Base-by-base conservation (phyloP, 768 basidiomycete species). In the Suillus tomentosus region DNA sequence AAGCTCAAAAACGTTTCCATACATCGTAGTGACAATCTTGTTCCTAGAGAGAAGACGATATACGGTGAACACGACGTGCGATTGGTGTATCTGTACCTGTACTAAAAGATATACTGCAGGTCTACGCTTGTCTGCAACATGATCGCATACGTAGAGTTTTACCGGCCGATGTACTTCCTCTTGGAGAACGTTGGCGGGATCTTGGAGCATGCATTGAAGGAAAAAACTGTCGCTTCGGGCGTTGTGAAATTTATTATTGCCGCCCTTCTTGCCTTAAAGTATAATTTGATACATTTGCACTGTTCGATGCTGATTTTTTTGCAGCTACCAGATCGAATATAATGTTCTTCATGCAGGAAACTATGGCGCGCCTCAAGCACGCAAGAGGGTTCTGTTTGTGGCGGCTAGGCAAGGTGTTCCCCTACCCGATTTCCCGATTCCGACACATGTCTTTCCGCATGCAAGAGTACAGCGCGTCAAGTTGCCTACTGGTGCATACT, bases 131-230 rank as follows among this genome's bases (percentile, higher is more conserved):
- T 87, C 0, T 85, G 84, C 71, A 89, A 87, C 64, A 90, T 91
- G 89, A 78, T 92, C 9, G 85, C 85, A 27, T 88, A 83, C 64
- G 86, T 86, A 15, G 90, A 92, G 69, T 79, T 83, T 59, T 91
- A 88, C 66, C 73, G 81, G 51, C 88, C 89, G 0, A 73, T 75
- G 27, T 90, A 85, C 65, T 83, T 92, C 64, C 80, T 92, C 0
- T 76, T 93, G 24, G 91, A 93, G 71, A 93, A 93, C 73, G 91
- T 93, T 3, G 71, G 72, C 11, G 91, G 91, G 0, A 72, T 92
- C 8, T 70, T 91, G 1, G 74, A 73, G 36, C 82, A 85, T 72
- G 80, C 76, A 0, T 78, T 90, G 9, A 78, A 68, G 71, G 76
- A 56, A 75, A 80, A 63, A 10, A 70, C 68, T 0, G 80, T 91